Evolutionary conservation across 345 rosid species (phyloP).

Genomic region (Triadica sebifera): DNA sequence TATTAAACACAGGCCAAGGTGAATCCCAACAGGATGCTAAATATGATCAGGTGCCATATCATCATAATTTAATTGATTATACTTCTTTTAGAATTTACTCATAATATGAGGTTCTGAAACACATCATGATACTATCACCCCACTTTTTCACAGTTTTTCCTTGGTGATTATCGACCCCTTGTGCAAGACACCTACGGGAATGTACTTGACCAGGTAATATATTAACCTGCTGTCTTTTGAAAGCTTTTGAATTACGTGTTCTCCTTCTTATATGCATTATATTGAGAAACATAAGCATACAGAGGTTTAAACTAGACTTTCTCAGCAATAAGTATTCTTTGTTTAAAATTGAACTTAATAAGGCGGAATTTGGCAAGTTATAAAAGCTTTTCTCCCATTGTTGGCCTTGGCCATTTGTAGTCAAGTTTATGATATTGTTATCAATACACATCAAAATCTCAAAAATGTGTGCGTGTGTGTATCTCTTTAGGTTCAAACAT

Average conservation of each 20-base stretch:
- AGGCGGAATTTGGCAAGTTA: background rate
- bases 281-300: background rate
- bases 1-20: conserved; percentile 95
- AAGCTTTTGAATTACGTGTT: conserved; percentile 8
- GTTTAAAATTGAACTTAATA: background rate
- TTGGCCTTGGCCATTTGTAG: too few relatives aligned
- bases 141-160: conserved; percentile 65
- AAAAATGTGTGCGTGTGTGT: too few relatives aligned
- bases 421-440: too few relatives aligned
- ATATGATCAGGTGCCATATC: conserved; percentile 80
- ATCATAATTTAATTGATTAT: conserved; percentile 11
- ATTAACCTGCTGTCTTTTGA: conserved; percentile 13
- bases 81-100: conserved; percentile 17
- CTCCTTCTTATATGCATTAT: background rate
- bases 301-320: background rate
- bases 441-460: too few relatives aligned
- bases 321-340: background rate
- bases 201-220: conserved; percentile 84
- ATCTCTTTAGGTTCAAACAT: too few relatives aligned
- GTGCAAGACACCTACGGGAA: conserved; percentile 79
- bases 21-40: conserved; percentile 92
- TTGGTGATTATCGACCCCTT: conserved; percentile 97
- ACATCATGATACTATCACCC: conserved; percentile 6
- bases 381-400: too few relatives aligned
- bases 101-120: conserved; percentile 3